These are phyloP conservation scores for Ogataea haglerorum DNA, from an alignment of 805 yeast genomes.

Conservation along the genomic window DNA sequence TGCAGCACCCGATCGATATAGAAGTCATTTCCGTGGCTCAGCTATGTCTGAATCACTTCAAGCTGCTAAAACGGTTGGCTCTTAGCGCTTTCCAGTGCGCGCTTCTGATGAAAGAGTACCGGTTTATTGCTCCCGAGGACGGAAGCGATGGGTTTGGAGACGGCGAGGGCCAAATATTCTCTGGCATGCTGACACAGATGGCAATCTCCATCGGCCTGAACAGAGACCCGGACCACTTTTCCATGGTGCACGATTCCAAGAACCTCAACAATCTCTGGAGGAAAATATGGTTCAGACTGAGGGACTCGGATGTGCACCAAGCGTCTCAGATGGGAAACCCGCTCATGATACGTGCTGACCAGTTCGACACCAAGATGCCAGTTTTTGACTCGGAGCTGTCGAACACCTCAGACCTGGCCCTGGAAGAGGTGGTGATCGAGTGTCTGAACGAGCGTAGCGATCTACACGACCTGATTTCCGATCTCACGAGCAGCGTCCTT, in stretches of 20 bases:
- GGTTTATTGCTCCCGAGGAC: slow-evolving; percentile 49
- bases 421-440: slow-evolving; percentile 42
- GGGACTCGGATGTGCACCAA: slow-evolving; percentile 43
- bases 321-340: slow-evolving; percentile 49
- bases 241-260: slow-evolving; percentile 7
- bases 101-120: slow-evolving; percentile 48
- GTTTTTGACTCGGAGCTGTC: slow-evolving; percentile 33
- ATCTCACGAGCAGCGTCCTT: slow-evolving; percentile 37
- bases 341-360: slow-evolving; percentile 34
- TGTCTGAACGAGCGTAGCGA: slow-evolving; percentile 31
- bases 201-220: slow-evolving; percentile 64
- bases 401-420: slow-evolving; percentile 34
- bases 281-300: slow-evolving; percentile 55
- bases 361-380: slow-evolving; percentile 54
- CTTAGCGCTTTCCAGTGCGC: slow-evolving; percentile 54
- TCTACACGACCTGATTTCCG: slow-evolving; percentile 31
- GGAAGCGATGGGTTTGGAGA: slow-evolving; percentile 54
- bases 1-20: slow-evolving; percentile 44
- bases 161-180: slow-evolving; percentile 53
- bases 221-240: slow-evolving; percentile 59
- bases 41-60: slow-evolving; percentile 53
- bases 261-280: slow-evolving; percentile 46
- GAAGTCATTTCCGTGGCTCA: slow-evolving; percentile 48
- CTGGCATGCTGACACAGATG: slow-evolving; percentile 61
- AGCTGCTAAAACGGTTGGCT: slow-evolving; percentile 44